Evolutionary conservation across 495 filamentous ascomycete genomes (phyloP).

Genomic region (Jackrogersella minutella): DNA sequence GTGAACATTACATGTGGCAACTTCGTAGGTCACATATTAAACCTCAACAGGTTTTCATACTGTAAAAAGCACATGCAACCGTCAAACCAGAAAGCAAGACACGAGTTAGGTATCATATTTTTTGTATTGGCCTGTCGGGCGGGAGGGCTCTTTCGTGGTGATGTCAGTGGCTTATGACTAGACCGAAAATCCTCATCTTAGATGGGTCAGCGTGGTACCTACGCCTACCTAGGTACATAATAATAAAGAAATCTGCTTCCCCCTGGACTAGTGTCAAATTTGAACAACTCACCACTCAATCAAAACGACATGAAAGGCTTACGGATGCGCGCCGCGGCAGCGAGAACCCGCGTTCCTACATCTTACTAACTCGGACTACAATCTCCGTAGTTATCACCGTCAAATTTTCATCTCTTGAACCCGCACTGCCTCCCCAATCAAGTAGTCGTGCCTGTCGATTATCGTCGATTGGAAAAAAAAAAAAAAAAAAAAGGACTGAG

Average conservation of each 20-base stretch:
- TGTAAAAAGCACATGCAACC: not conserved
- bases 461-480: not conserved
- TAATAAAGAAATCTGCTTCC: slow-evolving; percentile 15
- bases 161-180: slow-evolving; percentile 35
- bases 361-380: slow-evolving; percentile 10
- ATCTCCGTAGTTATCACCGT: slow-evolving; percentile 15
- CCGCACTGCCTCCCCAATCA: not conserved
- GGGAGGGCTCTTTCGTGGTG: slow-evolving; percentile 7
- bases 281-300: slow-evolving; percentile 11
- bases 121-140: slow-evolving; percentile 18
- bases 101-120: not conserved
- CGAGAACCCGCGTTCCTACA: not conserved
- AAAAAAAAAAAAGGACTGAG: slow-evolving; percentile 4
- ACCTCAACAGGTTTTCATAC: not conserved
- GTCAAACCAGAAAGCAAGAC: not conserved
- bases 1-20: not conserved
- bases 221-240: slow-evolving; percentile 3
- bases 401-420: not conserved
- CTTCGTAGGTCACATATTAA: not conserved
- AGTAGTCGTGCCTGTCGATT: slow-evolving; percentile 34
- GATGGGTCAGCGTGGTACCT: slow-evolving; percentile 5
- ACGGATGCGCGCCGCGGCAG: not conserved
- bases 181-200: slow-evolving; percentile 30
- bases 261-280: slow-evolving; percentile 29
- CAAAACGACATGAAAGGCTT: not conserved